Percentiles rank a stretch among this genome's conserved stretches.
Evolutionary conservation across 2,329 filamentous ascomycete genomes (phyloP).

Genomic region (Ophiocordyceps unilateralis): DNA sequence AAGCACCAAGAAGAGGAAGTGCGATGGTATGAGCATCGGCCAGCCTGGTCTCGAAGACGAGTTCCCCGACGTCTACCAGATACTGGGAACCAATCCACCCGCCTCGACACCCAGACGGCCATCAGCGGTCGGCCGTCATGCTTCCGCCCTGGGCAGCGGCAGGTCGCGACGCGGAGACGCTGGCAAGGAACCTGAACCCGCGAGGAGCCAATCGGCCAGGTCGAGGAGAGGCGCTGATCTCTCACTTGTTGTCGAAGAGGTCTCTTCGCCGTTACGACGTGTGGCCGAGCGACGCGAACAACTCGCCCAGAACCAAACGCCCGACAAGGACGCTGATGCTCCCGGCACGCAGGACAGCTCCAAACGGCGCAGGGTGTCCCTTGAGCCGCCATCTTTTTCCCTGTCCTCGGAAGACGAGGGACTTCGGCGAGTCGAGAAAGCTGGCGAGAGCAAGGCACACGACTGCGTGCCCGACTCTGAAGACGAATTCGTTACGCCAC

Average conservation of each 20-base stretch:
- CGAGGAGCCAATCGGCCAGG: background rate
- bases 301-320: background rate
- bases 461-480: conserved; percentile 37
- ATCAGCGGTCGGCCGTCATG: conserved; percentile 6
- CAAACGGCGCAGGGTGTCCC: conserved; percentile 5
- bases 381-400: background rate
- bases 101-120: conserved; percentile 15
- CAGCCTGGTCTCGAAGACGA: conserved; percentile 22
- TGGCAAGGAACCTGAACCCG: conserved; percentile 5
- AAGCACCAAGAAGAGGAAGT: conserved; percentile 34
- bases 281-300: conserved; percentile 4
- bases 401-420: background rate
- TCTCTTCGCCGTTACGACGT: conserved; percentile 12
- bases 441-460: conserved; percentile 4
- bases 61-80: conserved; percentile 36
- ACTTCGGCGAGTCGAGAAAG: conserved; percentile 2
- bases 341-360: conserved; percentile 1
- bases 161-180: conserved; percentile 6
- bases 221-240: conserved; percentile 1
- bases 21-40: conserved; percentile 24
- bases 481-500: conserved; percentile 29
- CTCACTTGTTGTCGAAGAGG: conserved; percentile 6
- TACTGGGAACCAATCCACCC: conserved; percentile 23
- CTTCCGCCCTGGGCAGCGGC: conserved; percentile 5
- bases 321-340: conserved; percentile 5